phyloP scores from a whole-genome alignment of 345 rosid species.

The Linum tenue region DNA sequence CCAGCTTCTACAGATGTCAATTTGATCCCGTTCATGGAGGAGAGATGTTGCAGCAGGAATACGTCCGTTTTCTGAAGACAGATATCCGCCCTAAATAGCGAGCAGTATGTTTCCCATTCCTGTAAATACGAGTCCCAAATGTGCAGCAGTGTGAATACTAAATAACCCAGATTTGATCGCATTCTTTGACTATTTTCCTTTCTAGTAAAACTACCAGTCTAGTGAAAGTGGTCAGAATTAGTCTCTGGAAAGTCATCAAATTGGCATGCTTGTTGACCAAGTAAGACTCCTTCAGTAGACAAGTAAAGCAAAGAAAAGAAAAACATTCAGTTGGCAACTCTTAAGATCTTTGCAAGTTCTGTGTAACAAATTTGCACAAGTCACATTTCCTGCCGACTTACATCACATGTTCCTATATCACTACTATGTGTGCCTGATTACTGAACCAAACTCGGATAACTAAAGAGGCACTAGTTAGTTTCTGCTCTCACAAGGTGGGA shows the following conservation, averaged over 20 bases:
- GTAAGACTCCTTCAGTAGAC: too few species aligned
- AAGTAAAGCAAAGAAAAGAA: too few species aligned
- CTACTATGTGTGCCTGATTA: too few species aligned
- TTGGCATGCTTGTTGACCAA: too few species aligned
- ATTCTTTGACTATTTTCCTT: not conserved
- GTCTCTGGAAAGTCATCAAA: too few species aligned
- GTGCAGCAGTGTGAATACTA: not conserved
- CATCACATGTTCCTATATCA: too few species aligned
- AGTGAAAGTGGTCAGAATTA: not conserved
- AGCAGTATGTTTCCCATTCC: not conserved
- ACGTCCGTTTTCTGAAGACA: constrained; percentile 38
- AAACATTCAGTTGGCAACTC: too few species aligned
- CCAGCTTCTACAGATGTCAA: constrained; percentile 56
- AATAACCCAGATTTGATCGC: not conserved
- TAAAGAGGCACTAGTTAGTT: too few species aligned
- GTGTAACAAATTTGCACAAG: too few species aligned
- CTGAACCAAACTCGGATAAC: too few species aligned
- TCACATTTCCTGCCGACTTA: too few species aligned
- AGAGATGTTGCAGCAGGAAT: constrained; percentile 55
- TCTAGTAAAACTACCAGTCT: not conserved
- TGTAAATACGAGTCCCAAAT: not conserved
- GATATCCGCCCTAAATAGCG: constrained; percentile 24
- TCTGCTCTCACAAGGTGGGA: not conserved
- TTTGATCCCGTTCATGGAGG: constrained; percentile 58
- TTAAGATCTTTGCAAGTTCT: too few species aligned